Conservation (phyloP, 768 basidiomycete species). For the Collybia sp. region DNA sequence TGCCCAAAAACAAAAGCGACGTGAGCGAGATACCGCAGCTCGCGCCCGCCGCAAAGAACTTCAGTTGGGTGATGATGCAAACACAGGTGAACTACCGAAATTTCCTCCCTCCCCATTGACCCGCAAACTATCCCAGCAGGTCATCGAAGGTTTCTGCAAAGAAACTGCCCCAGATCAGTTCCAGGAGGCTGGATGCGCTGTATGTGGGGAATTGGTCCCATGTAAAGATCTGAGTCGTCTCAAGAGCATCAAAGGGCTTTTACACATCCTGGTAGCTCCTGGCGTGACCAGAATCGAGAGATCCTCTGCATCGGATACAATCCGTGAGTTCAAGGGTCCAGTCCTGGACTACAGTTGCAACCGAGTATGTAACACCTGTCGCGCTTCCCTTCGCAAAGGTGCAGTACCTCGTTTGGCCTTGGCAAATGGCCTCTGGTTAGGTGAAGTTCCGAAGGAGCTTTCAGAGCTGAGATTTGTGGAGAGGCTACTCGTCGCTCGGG, state of each 20-base stretch:
- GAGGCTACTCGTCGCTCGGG: slow-evolving; percentile 17
- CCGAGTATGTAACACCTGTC: not conserved
- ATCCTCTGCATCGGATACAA: not conserved
- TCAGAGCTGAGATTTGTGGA: slow-evolving; percentile 14
- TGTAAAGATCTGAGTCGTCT: not conserved
- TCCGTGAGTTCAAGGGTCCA: not conserved
- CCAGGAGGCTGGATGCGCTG: slow-evolving; percentile 24
- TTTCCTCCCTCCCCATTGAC: not conserved
- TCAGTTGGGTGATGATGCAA: not conserved
- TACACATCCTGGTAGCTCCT: slow-evolving; percentile 1
- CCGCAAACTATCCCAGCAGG: slow-evolving; percentile 1
- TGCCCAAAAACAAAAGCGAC: not conserved
- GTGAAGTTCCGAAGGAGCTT: slow-evolving; percentile 2
- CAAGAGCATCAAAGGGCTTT: slow-evolving; percentile 2
- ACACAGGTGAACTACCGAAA: not conserved
- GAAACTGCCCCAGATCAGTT: slow-evolving; percentile 2
- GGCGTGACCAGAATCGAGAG: slow-evolving; percentile 3
- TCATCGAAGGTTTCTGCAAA: slow-evolving; percentile 5
- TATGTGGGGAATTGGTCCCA: slow-evolving; percentile 18
- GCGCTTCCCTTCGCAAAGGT: not conserved
- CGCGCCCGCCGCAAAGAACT: too few species aligned
- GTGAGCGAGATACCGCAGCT: not conserved
- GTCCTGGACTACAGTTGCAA: not conserved
- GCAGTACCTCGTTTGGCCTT: not conserved
- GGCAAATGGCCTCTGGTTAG: not conserved